Evolutionary conservation across 495 filamentous ascomycete species (phyloP), one percentile per base, ranked within the genome.

Genomic region (Pyrenula massariospora): DNA sequence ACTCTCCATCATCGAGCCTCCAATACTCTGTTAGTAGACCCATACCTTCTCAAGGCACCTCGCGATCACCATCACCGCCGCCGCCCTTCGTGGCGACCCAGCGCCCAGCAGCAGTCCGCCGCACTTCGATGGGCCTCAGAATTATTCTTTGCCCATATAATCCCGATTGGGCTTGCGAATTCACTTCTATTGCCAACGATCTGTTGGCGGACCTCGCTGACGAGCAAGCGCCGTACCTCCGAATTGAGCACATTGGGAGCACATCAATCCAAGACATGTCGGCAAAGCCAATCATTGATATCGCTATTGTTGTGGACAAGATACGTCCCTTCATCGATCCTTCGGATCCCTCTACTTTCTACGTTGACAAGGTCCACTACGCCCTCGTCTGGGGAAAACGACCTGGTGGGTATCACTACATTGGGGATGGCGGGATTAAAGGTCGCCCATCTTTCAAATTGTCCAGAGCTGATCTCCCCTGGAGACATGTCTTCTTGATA

Each of bases 241-340:
- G 22, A 2, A 59, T 59, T n/a, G 54, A 57, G n/a, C 58, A 59
- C 25, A 57, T 59, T 22, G 58, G 58, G 19, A 57, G 54, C 25
- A 59, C 58, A 15, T 56, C 58, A 0, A 51, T 59, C 1, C 54
- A 53, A 1, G 54, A 25, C 12, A 54, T 57, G 10, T 10, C 21
- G 12, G 48, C 54, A 5, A 59, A 59, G 36, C 21, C 54, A 23
- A 21, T 57, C 54, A 56, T 59, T 8, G 58, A 59, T 31, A 51
- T 59, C 11, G 42, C 42, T 15, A 56, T 59, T 23, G 20, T 53
- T 3, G 31, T 59, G 8, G 31, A 42, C 31, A 42, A 42, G 15
- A 42, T 42, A 5, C 31, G 31, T 15, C 31, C 31, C 31, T 42
- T 8, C 31, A 15, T 42, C 54, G 12, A 25, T 48, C n/a, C 1